Evolutionary conservation across 768 basidiomycete genomes (phyloP).

Genomic region (Russula brevipes): DNA sequence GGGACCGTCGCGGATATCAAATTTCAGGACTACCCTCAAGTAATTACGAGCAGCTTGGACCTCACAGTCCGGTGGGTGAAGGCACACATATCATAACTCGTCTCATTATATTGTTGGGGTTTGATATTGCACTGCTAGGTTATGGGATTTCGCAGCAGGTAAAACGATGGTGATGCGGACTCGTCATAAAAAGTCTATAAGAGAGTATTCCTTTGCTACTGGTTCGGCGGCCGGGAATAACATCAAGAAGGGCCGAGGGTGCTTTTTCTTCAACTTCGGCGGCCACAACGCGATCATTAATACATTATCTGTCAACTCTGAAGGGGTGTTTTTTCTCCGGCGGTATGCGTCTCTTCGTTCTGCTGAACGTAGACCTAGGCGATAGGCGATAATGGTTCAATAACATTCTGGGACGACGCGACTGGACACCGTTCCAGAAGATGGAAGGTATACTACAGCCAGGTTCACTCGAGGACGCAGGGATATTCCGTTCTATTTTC

Average conservation of each 20-base stretch:
- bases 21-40: slow-evolving; percentile 96
- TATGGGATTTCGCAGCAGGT: slow-evolving; percentile 98
- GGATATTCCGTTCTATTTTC: slow-evolving; percentile 95
- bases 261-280: slow-evolving; percentile 91
- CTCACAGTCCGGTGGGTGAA: slow-evolving; percentile 76
- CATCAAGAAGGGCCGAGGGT: slow-evolving; percentile 98
- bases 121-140: slow-evolving; percentile 37
- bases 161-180: slow-evolving; percentile 95
- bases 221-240: slow-evolving; percentile 99
- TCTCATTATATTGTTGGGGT: background rate
- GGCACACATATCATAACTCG: background rate
- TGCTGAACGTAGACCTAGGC: too few species aligned
- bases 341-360: slow-evolving; percentile 51
- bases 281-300: slow-evolving; percentile 99
- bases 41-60: slow-evolving; percentile 98
- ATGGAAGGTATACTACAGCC: slow-evolving; percentile 93
- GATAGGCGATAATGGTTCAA: slow-evolving; percentile 83
- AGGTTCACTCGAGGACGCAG: slow-evolving; percentile 93
- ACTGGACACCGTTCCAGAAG: slow-evolving; percentile 94
- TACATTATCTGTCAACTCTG: slow-evolving; percentile 86
- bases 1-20: slow-evolving; percentile 86
- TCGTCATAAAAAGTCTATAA: slow-evolving; percentile 99
- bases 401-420: slow-evolving; percentile 92
- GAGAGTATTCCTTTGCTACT: slow-evolving; percentile 93
- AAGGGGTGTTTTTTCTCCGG: slow-evolving; percentile 98